Conservation (phyloP, 441 rosid species). For the Croton setiger region DNA sequence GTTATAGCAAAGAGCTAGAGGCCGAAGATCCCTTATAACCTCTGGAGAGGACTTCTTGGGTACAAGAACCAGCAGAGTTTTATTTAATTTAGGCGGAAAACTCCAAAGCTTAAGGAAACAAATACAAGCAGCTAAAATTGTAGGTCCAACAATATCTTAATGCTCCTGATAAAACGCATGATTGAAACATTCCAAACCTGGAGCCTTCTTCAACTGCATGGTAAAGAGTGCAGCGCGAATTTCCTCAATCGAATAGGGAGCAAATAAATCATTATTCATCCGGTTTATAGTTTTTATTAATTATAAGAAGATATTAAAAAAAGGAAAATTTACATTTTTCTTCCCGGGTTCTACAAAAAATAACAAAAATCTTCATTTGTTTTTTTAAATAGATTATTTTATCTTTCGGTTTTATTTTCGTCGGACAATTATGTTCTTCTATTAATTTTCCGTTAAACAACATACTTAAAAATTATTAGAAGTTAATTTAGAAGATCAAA, state of each 20-base stretch:
- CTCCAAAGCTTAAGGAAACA: background rate
- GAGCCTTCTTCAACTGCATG: background rate
- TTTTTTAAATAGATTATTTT: too few relatives aligned
- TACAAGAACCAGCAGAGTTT: background rate
- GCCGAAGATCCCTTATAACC: background rate
- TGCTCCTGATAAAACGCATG: background rate
- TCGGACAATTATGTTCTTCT: too few relatives aligned
- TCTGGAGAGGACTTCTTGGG: background rate
- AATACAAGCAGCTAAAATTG: background rate
- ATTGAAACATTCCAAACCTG: background rate
- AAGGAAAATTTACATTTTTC: too few relatives aligned
- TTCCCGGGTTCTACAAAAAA: too few relatives aligned
- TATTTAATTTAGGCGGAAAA: background rate
- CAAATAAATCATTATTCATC: background rate
- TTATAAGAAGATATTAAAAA: too few relatives aligned
- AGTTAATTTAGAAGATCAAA: too few relatives aligned
- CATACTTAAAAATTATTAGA: too few relatives aligned
- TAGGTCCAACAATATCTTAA: background rate
- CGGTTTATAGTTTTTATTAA: too few relatives aligned
- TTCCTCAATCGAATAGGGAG: background rate
- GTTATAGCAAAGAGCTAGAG: background rate
- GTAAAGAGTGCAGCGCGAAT: background rate
- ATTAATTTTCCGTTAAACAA: too few relatives aligned
- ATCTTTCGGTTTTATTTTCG: too few relatives aligned
- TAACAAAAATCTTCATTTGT: too few relatives aligned